phyloP scores from a whole-genome alignment of 768 basidiomycete species.

The Tephrocybe sp. region DNA sequence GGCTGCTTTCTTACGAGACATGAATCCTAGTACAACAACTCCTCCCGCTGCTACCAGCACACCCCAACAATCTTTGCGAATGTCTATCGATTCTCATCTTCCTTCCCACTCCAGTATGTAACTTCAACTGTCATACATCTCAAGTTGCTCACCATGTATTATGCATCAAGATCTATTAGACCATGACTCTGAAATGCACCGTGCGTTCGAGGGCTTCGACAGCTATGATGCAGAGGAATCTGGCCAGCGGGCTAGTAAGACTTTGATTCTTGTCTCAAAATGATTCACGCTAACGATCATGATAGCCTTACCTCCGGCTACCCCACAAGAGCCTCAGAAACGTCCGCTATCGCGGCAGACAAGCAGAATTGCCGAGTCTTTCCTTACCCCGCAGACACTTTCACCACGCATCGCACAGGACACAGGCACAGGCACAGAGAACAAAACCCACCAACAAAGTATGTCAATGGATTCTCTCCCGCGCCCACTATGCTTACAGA shows the following conservation, averaged over 20 bases:
- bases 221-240: slow-evolving; percentile 45
- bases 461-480: too few relatives aligned
- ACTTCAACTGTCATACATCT: neutral
- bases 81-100: slow-evolving; percentile 49
- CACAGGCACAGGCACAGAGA: too few relatives aligned
- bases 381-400: too few relatives aligned
- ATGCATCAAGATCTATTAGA: slow-evolving; percentile 70
- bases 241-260: slow-evolving; percentile 19
- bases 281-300: neutral
- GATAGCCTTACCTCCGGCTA: slow-evolving; percentile 7
- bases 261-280: slow-evolving; percentile 2
- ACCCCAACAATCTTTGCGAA: slow-evolving; percentile 53
- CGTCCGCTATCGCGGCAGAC: neutral
- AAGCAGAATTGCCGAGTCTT: too few relatives aligned
- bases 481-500: too few relatives aligned
- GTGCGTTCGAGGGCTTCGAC: slow-evolving; percentile 55
- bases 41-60: slow-evolving; percentile 57
- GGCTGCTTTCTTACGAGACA: slow-evolving; percentile 35
- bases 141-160: slow-evolving; percentile 11
- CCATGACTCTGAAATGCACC: slow-evolving; percentile 72
- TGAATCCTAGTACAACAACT: slow-evolving; percentile 37
- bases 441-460: too few relatives aligned
- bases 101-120: slow-evolving; percentile 56
- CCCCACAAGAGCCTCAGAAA: slow-evolving; percentile 7
- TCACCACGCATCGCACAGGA: too few relatives aligned